Evolutionary conservation across 2,329 filamentous ascomycete genomes (phyloP).

Genomic region (Calonectria hongkongensis): DNA sequence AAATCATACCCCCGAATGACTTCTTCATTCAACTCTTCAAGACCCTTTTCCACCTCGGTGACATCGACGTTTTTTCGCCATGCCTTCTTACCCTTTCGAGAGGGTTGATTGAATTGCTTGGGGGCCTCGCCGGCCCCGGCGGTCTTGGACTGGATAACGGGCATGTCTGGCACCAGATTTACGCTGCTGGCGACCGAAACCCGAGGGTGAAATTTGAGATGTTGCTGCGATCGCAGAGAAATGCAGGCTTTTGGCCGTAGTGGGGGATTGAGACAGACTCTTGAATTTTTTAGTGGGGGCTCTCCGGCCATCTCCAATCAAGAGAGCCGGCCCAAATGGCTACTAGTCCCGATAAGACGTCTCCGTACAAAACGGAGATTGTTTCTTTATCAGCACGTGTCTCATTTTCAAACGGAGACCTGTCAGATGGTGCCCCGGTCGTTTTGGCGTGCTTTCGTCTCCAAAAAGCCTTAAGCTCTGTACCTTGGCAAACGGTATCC

Average conservation of each 20-base stretch:
- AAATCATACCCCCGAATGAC: conserved; percentile 86
- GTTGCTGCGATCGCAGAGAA: conserved; percentile 41
- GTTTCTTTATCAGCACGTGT: conserved; percentile 54
- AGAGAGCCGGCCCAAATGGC: conserved; percentile 20
- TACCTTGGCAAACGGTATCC: conserved; percentile 45
- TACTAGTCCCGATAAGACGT: conserved; percentile 37
- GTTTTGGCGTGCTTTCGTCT: conserved; percentile 44
- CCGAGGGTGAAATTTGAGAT: conserved; percentile 40
- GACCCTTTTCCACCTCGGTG: conserved; percentile 86
- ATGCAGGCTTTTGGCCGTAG: conserved; percentile 42
- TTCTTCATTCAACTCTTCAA: conserved; percentile 90
- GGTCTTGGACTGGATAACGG: conserved; percentile 68
- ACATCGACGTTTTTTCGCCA: conserved; percentile 99
- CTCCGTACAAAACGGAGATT: conserved; percentile 37
- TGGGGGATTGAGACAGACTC: conserved; percentile 52
- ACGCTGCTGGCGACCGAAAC: conserved; percentile 42
- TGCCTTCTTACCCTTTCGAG: conserved; percentile 97
- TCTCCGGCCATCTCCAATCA: conserved; percentile 25
- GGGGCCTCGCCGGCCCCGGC: conserved; percentile 77
- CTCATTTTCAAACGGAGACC: conserved; percentile 35
- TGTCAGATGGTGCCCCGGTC: conserved; percentile 39
- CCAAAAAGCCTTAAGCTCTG: conserved; percentile 26
- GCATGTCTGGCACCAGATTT: conserved; percentile 65
- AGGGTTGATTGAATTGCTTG: conserved; percentile 89
- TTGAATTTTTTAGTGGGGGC: conserved; percentile 57